Base-by-base conservation (phyloP, 2,329 filamentous ascomycete genomes). In the Trichoderma lentiforme region DNA sequence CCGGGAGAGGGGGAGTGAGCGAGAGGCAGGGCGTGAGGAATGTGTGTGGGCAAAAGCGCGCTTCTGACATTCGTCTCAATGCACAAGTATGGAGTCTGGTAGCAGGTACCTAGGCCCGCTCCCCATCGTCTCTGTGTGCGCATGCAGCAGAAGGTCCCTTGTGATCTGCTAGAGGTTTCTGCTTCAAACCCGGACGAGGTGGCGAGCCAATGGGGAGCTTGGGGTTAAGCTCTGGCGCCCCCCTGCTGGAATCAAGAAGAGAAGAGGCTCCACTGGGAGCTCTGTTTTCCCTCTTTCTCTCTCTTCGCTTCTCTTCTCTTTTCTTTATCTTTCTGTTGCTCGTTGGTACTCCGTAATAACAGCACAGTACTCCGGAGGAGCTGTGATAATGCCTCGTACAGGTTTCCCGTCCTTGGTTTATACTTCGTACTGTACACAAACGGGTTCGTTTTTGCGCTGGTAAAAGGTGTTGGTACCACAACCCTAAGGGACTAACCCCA, bases 121-220 rank as follows among this genome's bases (percentile, higher is more conserved):
- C 64, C 53, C 64, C 64, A 36, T 58, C 30, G 62, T 34, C 47
- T 24, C 47, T 32, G 18, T 6, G 53, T 66, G 63, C 63, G 47
- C 62, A 66, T 57, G 63, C 63, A 58, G 66, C 56, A 72, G 58
- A 72, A 63, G 57, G 72, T 73, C 72, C 72, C 72, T 72, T 72
- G 70, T 74, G 74, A 74, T 74, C 73, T 72, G 70, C 73, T 56
- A 26, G 47, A 39, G 53, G 70, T 61, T 56, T 67, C 61, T 71
- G 63, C 70, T 68, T 71, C 62, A 36, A 57, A 43, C 62, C 32
- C 18, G 60, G 24, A 58, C 51, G 43, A 64, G 71, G 66, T 32
- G 18, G 39, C 56, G 21, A 36, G 61, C 74, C 74, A 75, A 75
- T 75, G 73, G 70, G 39, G 71, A 74, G 73, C 73, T 74, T 56